Base-by-base conservation (phyloP, 2,329 filamentous ascomycete genomes). In the Bipolaris victoriae region DNA sequence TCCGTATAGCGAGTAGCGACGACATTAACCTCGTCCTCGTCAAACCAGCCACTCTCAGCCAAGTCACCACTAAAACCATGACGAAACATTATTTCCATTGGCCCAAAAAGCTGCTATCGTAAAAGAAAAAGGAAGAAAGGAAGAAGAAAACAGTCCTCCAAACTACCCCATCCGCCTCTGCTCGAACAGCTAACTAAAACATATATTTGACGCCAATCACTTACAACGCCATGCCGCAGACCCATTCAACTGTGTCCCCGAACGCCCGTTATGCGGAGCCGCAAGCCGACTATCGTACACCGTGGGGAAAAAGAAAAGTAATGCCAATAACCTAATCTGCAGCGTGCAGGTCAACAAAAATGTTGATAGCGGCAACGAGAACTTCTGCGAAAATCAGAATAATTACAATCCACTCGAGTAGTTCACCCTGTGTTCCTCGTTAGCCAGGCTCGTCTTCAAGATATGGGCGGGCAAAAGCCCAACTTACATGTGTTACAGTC, bases 321-420 rank as follows among this genome's bases (percentile, higher is more conserved):
- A 16, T 15, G 13, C 6, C 6, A 33, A 49, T 16, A 55, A 59
- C 58, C 20, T 45, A 86, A 63, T 88, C 83, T 40, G 86, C 79
- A 52, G 90, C 92, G 71, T 96, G 96, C 64, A 98, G 75, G 77
- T 98, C 95, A 33, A 98, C 95, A 29, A 97, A 85, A 62, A 99
- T 98, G 76, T 98, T 98, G 68, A 98, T 89, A 16, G 87, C 90
- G 1, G 93, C 93, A 46, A 98, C 92, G 7, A 97, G 80, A 61
- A 98, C 97, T 75, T 99, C 95, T 11, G 93, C 93, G 7, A 93
- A 94, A 71, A 99, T 97, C 48, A 99, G 86, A 20, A 98, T 84
- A 69, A 99, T 98, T 41, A 99, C 93, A 52, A 83, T 82, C 81
- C 81, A 83, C 56, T 83, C 81, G 29, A 83, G 74, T 46, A 82